A percentile compares a stretch with the other conserved stretches of the same genome.
These are phyloP conservation scores for Argentina anserina DNA, from an alignment of 306 rosid genomes.

Conservation along the genomic window DNA sequence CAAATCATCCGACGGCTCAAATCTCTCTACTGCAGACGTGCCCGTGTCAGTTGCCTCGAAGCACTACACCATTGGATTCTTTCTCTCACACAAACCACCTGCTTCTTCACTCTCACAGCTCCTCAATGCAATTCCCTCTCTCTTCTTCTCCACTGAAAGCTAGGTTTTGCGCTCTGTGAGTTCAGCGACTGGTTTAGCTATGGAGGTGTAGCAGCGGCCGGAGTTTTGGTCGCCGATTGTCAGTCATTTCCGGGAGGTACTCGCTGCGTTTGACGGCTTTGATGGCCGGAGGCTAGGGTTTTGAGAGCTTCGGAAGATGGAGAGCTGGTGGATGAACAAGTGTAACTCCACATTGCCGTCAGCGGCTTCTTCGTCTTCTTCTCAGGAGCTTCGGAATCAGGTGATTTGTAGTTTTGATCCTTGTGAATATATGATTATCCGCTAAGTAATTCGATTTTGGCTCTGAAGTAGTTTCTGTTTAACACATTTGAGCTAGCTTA, in stretches of 20 bases:
- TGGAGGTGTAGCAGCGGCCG: background rate
- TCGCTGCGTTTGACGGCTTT: slow-evolving; percentile 8
- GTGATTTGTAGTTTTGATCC: slow-evolving; percentile 1
- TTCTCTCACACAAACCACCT: background rate
- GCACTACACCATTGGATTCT: slow-evolving; percentile 23
- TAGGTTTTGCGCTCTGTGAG: background rate
- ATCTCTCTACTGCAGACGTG: background rate
- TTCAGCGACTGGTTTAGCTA: background rate
- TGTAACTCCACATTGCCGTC: slow-evolving; percentile 31
- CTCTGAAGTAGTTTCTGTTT: background rate
- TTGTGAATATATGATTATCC: background rate
- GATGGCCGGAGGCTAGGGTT: slow-evolving; percentile 25
- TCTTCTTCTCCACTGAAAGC: background rate
- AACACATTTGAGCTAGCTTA: background rate
- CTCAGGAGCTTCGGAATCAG: slow-evolving; percentile 38
- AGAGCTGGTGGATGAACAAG: slow-evolving; percentile 30
- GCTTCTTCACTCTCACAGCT: background rate
- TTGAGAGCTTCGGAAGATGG: slow-evolving; percentile 27
- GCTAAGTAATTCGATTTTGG: background rate
- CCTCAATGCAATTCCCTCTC: background rate
- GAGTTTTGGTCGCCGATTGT: slow-evolving; percentile 5
- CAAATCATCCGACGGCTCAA: slow-evolving; percentile 1
- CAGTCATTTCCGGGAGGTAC: background rate
- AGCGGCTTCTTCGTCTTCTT: slow-evolving; percentile 29
- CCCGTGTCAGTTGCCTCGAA: slow-evolving; percentile 39